These are phyloP conservation scores for Datura wrightii DNA, from an alignment of 257 asterid species.

Conservation along the genomic window DNA sequence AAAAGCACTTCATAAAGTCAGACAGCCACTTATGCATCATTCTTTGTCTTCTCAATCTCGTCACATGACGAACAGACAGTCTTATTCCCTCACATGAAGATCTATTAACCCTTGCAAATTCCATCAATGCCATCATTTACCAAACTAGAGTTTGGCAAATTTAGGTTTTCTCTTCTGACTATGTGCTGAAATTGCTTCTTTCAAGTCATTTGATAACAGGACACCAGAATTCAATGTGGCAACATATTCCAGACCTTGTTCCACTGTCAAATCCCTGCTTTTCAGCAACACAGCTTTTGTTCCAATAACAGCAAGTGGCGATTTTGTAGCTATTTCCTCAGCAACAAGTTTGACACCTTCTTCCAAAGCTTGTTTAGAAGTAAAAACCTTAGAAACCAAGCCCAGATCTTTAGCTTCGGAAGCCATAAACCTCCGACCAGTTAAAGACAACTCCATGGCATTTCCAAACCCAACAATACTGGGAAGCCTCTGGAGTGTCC, in stretches of 20 bases:
- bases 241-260: constrained; percentile 86
- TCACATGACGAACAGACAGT: neutral
- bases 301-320: constrained; percentile 80
- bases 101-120: neutral
- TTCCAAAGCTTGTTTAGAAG: constrained; percentile 57
- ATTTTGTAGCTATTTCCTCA: constrained; percentile 67
- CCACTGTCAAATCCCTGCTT: constrained; percentile 67
- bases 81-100: neutral
- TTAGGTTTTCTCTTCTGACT: constrained; percentile 65
- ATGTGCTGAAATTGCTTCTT: constrained; percentile 68
- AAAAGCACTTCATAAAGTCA: neutral
- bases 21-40: constrained; percentile 16
- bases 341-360: constrained; percentile 64
- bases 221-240: constrained; percentile 84
- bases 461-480: constrained; percentile 79
- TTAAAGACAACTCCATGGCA: constrained; percentile 86
- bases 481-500: constrained; percentile 93
- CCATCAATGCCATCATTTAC: constrained; percentile 11
- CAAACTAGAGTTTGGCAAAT: constrained; percentile 62
- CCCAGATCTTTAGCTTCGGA: constrained; percentile 82
- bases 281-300: constrained; percentile 76
- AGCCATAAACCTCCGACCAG: constrained; percentile 70
- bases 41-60: neutral
- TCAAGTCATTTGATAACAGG: constrained; percentile 64
- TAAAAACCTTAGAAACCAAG: constrained; percentile 60